Conservation (phyloP, 2,329 filamentous ascomycete genomes). For the Alternaria gansuensis region DNA sequence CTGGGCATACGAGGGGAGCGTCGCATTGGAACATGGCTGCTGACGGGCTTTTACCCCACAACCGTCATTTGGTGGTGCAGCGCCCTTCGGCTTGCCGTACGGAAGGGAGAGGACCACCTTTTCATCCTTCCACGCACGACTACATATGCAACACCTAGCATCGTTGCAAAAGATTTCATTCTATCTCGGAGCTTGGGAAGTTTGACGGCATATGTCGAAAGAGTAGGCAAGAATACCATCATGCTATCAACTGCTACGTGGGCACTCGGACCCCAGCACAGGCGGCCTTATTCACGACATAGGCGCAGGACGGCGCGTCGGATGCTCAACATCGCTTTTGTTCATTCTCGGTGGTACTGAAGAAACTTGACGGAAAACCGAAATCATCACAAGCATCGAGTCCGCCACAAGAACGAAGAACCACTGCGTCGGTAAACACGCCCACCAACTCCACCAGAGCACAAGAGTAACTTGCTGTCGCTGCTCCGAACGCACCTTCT, state of each 20-base stretch:
- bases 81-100: conserved; percentile 17
- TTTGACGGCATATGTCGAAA: neutral
- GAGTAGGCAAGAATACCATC: neutral
- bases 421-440: conserved; percentile 8
- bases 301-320: neutral
- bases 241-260: neutral
- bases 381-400: conserved; percentile 1
- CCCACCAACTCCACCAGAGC: conserved; percentile 6
- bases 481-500: conserved; percentile 5
- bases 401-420: conserved; percentile 2
- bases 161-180: neutral
- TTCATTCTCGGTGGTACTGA: neutral
- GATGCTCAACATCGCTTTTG: neutral
- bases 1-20: conserved; percentile 8
- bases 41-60: conserved; percentile 27
- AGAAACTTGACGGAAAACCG: neutral
- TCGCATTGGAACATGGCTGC: conserved; percentile 17
- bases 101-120: neutral
- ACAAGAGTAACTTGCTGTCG: conserved; percentile 5
- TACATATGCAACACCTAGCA: neutral
- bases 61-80: conserved; percentile 19
- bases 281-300: neutral
- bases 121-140: neutral
- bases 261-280: neutral
- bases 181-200: neutral